Evolutionary conservation across 1,284 basidiomycete genomes (phyloP), one percentile per base, ranked within the genome.

Genomic region (Boletus mariae): DNA sequence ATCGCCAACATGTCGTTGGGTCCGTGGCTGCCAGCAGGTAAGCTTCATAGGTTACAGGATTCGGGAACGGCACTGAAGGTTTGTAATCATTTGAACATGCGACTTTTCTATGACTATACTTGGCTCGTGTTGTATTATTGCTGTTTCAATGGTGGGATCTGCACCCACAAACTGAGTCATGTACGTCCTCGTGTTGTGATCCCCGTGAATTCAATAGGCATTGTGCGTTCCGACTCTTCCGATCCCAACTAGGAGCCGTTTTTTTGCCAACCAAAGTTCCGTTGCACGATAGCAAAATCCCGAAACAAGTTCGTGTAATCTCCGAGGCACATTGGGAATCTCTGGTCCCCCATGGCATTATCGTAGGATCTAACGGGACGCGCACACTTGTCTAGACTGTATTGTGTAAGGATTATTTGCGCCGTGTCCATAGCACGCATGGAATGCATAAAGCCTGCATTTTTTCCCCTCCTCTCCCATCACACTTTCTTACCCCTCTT

Each of bases 371-470:
- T 20, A 15, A 35, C 20, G 5, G 38, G 28, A 42, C 15, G 32
- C 32, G 3, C 45, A 28, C 17, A 15, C 35, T 13, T 35, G 15
- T 35, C 34, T 35, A n/a, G 34, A 15, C 35, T 17, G 35, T 17
- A 17, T 9, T 37, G 35, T 9, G 7, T n/a, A 6, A 10, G 35
- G n/a, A 37, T 37, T 10, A 7, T 45, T 34, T 44, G 3, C 3
- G 29, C 28, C 15, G 9, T n/a, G 2, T 13, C 23, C 28, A 52
- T 40, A 47, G 49, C 47, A 51, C 2, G 23, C 7, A 17, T 23
- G 12, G n/a, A 17, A 23, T 17, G 10, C 12, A 63, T 67, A 67
- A 62, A 59, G 29, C 38, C 41, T n/a, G n/a, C 28, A 20, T 11
- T 35, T n/a, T 47, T 31, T 20, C 40, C n/a, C 2, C 23, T 12